Percentiles rank a stretch among this genome's conserved stretches.
These are phyloP conservation scores for Amesomyces nigricolor DNA, from an alignment of 2,329 filamentous ascomycete genomes.

Conservation along the genomic window DNA sequence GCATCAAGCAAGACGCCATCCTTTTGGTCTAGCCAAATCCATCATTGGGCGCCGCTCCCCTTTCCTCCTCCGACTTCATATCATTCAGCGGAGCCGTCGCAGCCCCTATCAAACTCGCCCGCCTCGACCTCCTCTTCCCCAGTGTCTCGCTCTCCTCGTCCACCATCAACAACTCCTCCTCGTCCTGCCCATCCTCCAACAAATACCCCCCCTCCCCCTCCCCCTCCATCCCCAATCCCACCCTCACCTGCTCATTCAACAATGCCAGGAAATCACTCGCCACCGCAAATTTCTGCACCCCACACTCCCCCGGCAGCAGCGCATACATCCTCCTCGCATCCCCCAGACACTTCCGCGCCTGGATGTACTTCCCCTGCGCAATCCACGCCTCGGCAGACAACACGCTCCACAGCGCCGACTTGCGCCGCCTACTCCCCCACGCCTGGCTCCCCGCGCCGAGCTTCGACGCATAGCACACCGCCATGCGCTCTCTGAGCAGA, in stretches of 20 bases:
- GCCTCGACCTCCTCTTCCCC: slow-evolving; percentile 27
- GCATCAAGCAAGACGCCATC: neutral
- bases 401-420: slow-evolving; percentile 84
- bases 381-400: slow-evolving; percentile 82
- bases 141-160: slow-evolving; percentile 25
- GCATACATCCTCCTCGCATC: slow-evolving; percentile 57
- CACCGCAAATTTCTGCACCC: slow-evolving; percentile 45
- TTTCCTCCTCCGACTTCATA: slow-evolving; percentile 17
- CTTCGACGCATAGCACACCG: slow-evolving; percentile 75
- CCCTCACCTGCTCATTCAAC: slow-evolving; percentile 46
- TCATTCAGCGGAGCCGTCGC: slow-evolving; percentile 32
- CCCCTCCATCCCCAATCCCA: slow-evolving; percentile 36
- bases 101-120: slow-evolving; percentile 46
- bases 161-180: slow-evolving; percentile 30
- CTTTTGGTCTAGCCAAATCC: slow-evolving; percentile 25
- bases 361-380: slow-evolving; percentile 65
- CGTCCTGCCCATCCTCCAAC: slow-evolving; percentile 29
- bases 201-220: slow-evolving; percentile 18
- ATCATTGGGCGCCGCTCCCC: slow-evolving; percentile 19
- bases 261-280: slow-evolving; percentile 49
- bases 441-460: slow-evolving; percentile 58
- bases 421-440: slow-evolving; percentile 70
- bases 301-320: slow-evolving; percentile 44
- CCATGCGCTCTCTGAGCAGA: slow-evolving; percentile 78
- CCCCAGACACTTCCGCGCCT: slow-evolving; percentile 72